Percentiles rank a stretch among this genome's conserved stretches.
These are phyloP conservation scores for Globisporangium cederbergense DNA, from an alignment of 352 stramenopile genomes.

Conservation along the genomic window DNA sequence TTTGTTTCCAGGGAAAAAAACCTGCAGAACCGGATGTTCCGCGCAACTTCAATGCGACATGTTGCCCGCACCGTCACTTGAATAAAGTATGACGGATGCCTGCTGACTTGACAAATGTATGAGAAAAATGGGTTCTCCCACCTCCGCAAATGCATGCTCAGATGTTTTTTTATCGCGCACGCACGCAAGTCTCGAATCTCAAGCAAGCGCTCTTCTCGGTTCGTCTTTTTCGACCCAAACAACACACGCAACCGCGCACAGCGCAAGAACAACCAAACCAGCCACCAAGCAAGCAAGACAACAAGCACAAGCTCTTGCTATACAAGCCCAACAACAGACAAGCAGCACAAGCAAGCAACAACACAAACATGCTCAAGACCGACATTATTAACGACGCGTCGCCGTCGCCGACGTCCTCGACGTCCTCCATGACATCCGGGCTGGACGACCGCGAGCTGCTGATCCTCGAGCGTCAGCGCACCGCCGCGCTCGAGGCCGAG, in stretches of 20 bases:
- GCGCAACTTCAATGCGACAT: slow-evolving; percentile 16
- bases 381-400: neutral
- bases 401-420: neutral
- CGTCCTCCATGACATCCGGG: too few species aligned
- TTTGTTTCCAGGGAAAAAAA: neutral
- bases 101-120: neutral
- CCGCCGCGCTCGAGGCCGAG: slow-evolving; percentile 60
- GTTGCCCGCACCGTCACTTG: neutral
- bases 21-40: neutral
- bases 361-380: slow-evolving; percentile 5
- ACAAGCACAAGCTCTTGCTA: neutral
- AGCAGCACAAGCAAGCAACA: neutral
- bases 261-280: slow-evolving; percentile 9
- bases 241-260: neutral
- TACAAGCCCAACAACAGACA: neutral
- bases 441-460: slow-evolving; percentile 58
- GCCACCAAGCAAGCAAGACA: neutral
- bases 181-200: slow-evolving; percentile 2
- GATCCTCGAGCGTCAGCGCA: slow-evolving; percentile 72
- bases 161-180: slow-evolving; percentile 1
- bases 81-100: neutral
- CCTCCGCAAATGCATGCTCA: neutral
- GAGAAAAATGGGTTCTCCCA: neutral
- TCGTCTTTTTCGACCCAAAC: slow-evolving; percentile 1
- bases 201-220: slow-evolving; percentile 2